Conservation (phyloP, 2,329 filamentous ascomycete species). For the Ascosphaera acerosa region DNA sequence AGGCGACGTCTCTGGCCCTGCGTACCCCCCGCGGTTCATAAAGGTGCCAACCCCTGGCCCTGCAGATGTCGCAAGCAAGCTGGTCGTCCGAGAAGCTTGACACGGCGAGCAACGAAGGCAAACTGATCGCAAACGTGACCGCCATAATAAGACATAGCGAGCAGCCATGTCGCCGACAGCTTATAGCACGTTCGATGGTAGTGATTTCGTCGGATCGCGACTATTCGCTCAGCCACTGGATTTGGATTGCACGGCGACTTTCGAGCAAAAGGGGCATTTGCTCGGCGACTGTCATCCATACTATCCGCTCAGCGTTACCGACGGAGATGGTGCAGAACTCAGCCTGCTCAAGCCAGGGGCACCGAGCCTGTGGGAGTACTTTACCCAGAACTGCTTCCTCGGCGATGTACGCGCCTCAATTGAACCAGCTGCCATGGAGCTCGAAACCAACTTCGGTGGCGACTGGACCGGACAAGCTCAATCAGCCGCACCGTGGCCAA, state of each 20-base stretch:
- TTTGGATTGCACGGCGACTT: background rate
- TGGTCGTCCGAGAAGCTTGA: too few relatives aligned
- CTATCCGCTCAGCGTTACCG: background rate
- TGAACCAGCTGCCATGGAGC: background rate
- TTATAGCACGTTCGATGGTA: too few relatives aligned
- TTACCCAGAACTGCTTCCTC: background rate
- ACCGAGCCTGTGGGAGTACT: background rate
- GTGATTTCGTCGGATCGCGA: background rate
- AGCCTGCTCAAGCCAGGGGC: background rate
- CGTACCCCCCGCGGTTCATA: too few relatives aligned
- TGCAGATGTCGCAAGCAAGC: too few relatives aligned
- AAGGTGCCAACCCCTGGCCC: too few relatives aligned
- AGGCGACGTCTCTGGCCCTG: too few relatives aligned
- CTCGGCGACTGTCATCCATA: background rate
- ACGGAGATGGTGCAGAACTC: background rate
- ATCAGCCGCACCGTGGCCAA: background rate
- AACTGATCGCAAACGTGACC: too few relatives aligned
- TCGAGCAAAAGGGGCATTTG: conserved; percentile 1
- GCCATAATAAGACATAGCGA: too few relatives aligned
- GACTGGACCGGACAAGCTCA: background rate
- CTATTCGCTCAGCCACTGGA: background rate
- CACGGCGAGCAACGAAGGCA: too few relatives aligned
- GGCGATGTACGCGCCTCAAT: background rate
- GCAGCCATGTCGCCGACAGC: background rate
- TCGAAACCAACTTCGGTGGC: background rate